phyloP scores from a whole-genome alignment of 208 protist genomes.

The Crithidia brevicula region DNA sequence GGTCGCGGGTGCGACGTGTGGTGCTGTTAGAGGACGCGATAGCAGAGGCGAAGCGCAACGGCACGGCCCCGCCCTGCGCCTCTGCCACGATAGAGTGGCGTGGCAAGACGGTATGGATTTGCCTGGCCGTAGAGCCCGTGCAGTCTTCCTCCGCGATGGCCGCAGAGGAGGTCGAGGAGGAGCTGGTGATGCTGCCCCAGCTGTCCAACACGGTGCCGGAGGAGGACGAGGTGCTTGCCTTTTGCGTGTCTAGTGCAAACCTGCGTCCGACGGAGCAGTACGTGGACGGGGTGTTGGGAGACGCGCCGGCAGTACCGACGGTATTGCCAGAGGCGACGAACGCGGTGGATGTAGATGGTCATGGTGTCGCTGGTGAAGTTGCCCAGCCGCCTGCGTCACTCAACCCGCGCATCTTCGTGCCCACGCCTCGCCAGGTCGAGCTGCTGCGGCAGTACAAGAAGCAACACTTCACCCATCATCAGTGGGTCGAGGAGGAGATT shows the following conservation, averaged over 20 bases:
- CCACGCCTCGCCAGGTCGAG: slow-evolving; percentile 46
- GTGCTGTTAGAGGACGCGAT: slow-evolving; percentile 32
- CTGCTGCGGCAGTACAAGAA: slow-evolving; percentile 45
- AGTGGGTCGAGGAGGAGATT: slow-evolving; percentile 57
- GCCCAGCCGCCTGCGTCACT: slow-evolving; percentile 1
- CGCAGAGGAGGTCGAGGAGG: slow-evolving; percentile 33
- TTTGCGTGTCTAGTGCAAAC: slow-evolving; percentile 44
- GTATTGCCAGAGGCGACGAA: neutral
- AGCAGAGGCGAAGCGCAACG: neutral
- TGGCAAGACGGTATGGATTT: slow-evolving; percentile 65
- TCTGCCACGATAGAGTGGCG: slow-evolving; percentile 46
- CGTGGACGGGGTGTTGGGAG: slow-evolving; percentile 25
- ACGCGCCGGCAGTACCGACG: slow-evolving; percentile 12
- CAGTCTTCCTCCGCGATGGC: neutral
- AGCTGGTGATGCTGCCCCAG: slow-evolving; percentile 51
- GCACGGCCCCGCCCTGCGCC: neutral
- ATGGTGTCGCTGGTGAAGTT: neutral
- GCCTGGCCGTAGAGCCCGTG: slow-evolving; percentile 47
- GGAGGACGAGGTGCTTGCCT: slow-evolving; percentile 58
- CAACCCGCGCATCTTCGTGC: slow-evolving; percentile 45
- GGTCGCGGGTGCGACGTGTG: slow-evolving; percentile 58
- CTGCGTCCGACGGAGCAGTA: slow-evolving; percentile 34
- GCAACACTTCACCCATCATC: slow-evolving; percentile 43
- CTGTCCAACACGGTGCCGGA: slow-evolving; percentile 66
- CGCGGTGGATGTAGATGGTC: neutral